Base-by-base conservation (phyloP, 2,329 filamentous ascomycete species). In the Orbilia quercus region DNA sequence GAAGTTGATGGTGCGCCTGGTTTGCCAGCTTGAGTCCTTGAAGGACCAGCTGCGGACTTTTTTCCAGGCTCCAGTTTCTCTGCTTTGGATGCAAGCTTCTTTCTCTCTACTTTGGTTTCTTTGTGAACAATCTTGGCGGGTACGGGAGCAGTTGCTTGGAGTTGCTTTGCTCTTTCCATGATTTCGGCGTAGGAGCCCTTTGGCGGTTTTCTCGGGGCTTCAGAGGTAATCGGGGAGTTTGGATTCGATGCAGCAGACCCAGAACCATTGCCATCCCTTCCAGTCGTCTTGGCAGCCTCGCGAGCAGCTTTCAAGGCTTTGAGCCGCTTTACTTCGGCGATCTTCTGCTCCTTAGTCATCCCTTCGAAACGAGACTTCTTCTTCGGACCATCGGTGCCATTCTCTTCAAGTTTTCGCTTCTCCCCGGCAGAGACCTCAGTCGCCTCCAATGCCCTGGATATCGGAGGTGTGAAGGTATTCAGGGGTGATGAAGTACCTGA, bases 281-380 rank as follows among this genome's bases (percentile, higher is more conserved):
- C 54, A 34, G 69, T 73, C 16, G 38, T 20, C 55, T 58, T 66
- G n/a, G 54, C n/a, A n/a, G 69, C 53, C 12, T 73, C 69, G 34
- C 42, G 48, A 4, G 69, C 60, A n/a, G 69, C 69, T 40, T 73
- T 73, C 22, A 73, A 65, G 23, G 69, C 69, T 22, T 73, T 73
- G n/a, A 73, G 55, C 31, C 69, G 34, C 40, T 73, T 73, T 25
- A 73, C 42, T 28, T 73, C 69, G 16, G 69, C 69, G 34, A 66
- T 60, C 44, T 63, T 69, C 22, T 75, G 73, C 44, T 77, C 72
- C 31, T 59, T 74, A 18, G 76, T 63, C 71, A 78, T 75, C 47
- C 64, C 62, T 40, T 73, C 70, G 23, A 77, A 76, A 7, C 50
- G 44, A 31, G 69, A 72, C 23, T 77, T 76, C 71, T 78, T 73